Evolutionary conservation across 169 alveolate species (phyloP).

Genomic region (Plasmodium blacklocki): DNA sequence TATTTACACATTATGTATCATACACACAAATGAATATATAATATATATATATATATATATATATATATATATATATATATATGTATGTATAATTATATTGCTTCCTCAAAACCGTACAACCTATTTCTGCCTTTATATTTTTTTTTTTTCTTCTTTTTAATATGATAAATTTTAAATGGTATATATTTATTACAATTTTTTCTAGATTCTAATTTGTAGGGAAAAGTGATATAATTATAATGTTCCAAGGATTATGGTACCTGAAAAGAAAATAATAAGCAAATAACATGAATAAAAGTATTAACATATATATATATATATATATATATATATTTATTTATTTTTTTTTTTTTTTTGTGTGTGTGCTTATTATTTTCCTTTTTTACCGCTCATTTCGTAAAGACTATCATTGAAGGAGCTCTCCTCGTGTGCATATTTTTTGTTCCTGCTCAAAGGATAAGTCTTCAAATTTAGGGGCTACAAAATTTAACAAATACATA

Average conservation of each 20-base stretch:
- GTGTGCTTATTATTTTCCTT: not conserved
- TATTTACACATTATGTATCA: too few relatives aligned
- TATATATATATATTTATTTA: not conserved
- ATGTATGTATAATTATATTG: too few relatives aligned
- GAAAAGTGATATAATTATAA: not conserved
- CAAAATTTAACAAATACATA: not conserved
- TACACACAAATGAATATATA: too few relatives aligned
- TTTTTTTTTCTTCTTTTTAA: too few relatives aligned
- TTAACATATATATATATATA: constrained; percentile 3
- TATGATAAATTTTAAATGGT: too few relatives aligned
- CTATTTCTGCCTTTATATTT: too few relatives aligned
- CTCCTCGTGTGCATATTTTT: constrained; percentile 53
- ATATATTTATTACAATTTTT: too few relatives aligned
- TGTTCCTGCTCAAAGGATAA: constrained; percentile 34
- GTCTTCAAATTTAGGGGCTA: constrained; percentile 51
- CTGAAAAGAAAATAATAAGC: constrained; percentile 10
- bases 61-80: too few relatives aligned
- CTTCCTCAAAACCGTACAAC: too few relatives aligned
- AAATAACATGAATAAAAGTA: not conserved
- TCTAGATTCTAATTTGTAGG: too few relatives aligned
- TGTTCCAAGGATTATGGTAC: constrained; percentile 52
- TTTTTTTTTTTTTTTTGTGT: too few relatives aligned
- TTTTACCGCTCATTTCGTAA: constrained; percentile 48
- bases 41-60: too few relatives aligned
- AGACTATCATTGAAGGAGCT: constrained; percentile 23